Evolutionary conservation across 495 filamentous ascomycete genomes (phyloP), one percentile per base, ranked within the genome.

Genomic region (Penicillium verhagenii): DNA sequence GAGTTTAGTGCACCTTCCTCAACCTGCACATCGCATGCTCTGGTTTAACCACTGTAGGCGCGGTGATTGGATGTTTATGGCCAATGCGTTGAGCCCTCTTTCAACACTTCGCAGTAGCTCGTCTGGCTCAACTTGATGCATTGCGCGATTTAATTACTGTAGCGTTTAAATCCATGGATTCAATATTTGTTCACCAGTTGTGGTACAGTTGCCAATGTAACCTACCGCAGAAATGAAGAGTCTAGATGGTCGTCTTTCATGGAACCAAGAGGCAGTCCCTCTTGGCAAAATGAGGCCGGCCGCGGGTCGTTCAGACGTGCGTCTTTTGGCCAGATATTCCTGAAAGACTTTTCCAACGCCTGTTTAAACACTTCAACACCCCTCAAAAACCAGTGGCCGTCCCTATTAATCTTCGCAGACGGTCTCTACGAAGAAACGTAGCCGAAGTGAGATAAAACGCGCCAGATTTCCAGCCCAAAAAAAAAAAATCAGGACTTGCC

Each of bases 401-500:
- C n/a, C n/a, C n/a, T n/a, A n/a, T n/a, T n/a, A n/a, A n/a, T n/a
- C n/a, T n/a, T n/a, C n/a, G n/a, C n/a, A n/a, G n/a, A n/a, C n/a
- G n/a, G n/a, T n/a, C n/a, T n/a, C n/a, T n/a, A n/a, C n/a, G n/a
- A n/a, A n/a, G n/a, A n/a, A n/a, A n/a, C n/a, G n/a, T n/a, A n/a
- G n/a, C n/a, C n/a, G n/a, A n/a, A n/a, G n/a, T n/a, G n/a, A n/a
- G n/a, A n/a, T n/a, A n/a, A n/a, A n/a, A n/a, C n/a, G n/a, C n/a
- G n/a, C n/a, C n/a, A n/a, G n/a, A 75, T 33, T 33, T 33, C 8
- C 10, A 33, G 29, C 29, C 29, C 29, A 33, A 11, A 44, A 44
- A 44, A 33, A 11, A 44, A 44, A 44, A 23, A 24, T 44, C 40
- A 44, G 40, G 20, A 44, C 40, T 44, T 44, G 40, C 10, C 29